Percentiles rank a stretch among this genome's conserved stretches.
Conservation (phyloP, 2,329 filamentous ascomycete genomes). For the Fusarium virguliforme region DNA sequence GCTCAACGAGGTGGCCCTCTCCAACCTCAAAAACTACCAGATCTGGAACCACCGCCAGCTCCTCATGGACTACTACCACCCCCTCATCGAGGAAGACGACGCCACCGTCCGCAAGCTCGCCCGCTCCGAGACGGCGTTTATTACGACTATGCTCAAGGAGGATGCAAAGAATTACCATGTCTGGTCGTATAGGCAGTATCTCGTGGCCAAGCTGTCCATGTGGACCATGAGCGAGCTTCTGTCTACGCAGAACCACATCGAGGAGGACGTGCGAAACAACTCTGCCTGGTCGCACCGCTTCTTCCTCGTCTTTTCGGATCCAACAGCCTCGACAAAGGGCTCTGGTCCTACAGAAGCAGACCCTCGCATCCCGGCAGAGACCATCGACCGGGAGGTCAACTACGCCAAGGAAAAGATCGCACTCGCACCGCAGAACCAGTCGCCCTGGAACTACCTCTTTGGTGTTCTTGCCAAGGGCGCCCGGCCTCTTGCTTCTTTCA, state of each 20-base stretch:
- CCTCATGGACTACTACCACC: constrained; percentile 72
- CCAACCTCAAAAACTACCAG: constrained; percentile 97
- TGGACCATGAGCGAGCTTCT: constrained; percentile 80
- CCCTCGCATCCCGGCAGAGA: constrained; percentile 70
- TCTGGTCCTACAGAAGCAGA: constrained; percentile 68
- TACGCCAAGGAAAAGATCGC: constrained; percentile 82
- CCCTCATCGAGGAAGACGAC: constrained; percentile 71
- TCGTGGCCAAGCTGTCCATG: constrained; percentile 76
- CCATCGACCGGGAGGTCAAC: constrained; percentile 82
- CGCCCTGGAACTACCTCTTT: constrained; percentile 91
- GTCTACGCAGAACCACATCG: constrained; percentile 80
- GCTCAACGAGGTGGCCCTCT: constrained; percentile 87
- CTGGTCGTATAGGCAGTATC: constrained; percentile 91
- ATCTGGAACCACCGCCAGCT: constrained; percentile 88
- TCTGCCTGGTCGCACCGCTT: constrained; percentile 98
- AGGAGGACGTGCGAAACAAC: constrained; percentile 92
- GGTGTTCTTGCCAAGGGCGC: constrained; percentile 81
- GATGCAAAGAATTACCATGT: constrained; percentile 99
- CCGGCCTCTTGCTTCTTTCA: constrained; percentile 62
- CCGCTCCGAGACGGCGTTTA: constrained; percentile 80
- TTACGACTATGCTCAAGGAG: constrained; percentile 83
- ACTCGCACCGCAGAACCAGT: constrained; percentile 92
- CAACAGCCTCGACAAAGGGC: constrained; percentile 63
- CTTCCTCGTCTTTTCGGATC: constrained; percentile 87
- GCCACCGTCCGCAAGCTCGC: constrained; percentile 72